phyloP scores from a whole-genome alignment of 306 rosid species.

The Corylus americana region DNA sequence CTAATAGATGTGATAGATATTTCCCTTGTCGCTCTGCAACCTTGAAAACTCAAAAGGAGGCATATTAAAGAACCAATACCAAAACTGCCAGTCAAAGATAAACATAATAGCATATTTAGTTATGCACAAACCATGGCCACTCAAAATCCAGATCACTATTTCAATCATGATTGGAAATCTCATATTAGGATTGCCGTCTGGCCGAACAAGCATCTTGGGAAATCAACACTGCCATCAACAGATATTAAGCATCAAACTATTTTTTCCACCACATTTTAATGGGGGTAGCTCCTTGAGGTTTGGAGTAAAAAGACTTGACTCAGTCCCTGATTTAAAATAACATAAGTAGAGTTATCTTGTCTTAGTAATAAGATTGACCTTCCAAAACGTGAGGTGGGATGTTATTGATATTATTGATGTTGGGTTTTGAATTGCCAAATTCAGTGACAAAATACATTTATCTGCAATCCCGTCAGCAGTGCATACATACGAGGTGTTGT shows the following conservation, averaged over 20 bases:
- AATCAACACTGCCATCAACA: not conserved
- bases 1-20: conserved; percentile 51
- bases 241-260: not conserved
- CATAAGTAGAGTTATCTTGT: no score
- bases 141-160: not conserved
- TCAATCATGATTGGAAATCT: not conserved
- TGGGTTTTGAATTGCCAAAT: no score
- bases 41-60: conserved; percentile 39
- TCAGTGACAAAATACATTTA: no score
- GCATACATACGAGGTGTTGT: no score
- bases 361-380: no score
- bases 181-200: not conserved
- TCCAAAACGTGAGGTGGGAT: no score
- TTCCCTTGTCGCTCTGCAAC: conserved; percentile 98
- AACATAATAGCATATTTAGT: conserved; percentile 6
- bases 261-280: not conserved
- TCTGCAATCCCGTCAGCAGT: no score
- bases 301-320: no score
- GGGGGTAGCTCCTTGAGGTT: no score
- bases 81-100: not conserved
- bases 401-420: no score
- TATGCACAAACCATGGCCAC: conserved; percentile 5
- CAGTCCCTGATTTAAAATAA: no score
- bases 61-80: conserved; percentile 3
- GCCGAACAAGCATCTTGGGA: not conserved